Base-by-base conservation (phyloP, 106 monocot species). In the Dendrobium catenatum region DNA sequence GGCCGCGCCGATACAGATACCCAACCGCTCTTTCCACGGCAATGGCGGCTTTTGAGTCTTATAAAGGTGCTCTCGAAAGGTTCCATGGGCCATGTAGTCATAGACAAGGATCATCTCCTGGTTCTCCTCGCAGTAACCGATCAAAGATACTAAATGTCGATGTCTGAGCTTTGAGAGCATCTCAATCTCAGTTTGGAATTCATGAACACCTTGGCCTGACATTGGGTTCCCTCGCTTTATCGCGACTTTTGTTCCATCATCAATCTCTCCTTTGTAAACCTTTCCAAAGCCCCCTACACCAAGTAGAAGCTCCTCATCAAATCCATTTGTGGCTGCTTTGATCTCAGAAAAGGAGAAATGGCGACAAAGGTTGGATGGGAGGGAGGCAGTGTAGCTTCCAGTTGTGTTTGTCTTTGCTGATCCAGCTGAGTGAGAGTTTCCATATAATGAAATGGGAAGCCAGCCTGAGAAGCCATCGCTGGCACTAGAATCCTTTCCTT, bases 111-210 rank as follows among this genome's bases (percentile, higher is more conserved):
- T 78, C 83, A 83, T 83, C 79, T 83, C 83, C 0, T 29, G 19
- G 78, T 78, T 79, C 79, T 83, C 83, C 58, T 83, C 79, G 16
- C 83, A 83, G 83, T 73, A 83, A 9, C 83, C 83, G 18, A 83
- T 78, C 16, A 91, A 85, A 4, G 89, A 89, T 20, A 91, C 91
- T n/a, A 91, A 83, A 78, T 91, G 91, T 13, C 89, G 87, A 83
- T 91, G 91, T 1, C 91, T 85, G 55, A 91, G 91, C 85, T 89
- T 89, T 47, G 91, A 91, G 16, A 91, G 87, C 91, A 89, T 89
- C 82, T 91, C 86, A 7, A 91, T 91, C 78, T 91, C 91, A 5
- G 83, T 83, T 6, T 74, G 78, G 42, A 83, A 83, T 78, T 83
- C 83, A 29, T 79, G 83, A 2, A 87, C 56, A 1, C 91, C 91